These are phyloP conservation scores for Fagopyrum tataricum DNA, from an alignment of 148 eudicot genomes.

Conservation along the genomic window DNA sequence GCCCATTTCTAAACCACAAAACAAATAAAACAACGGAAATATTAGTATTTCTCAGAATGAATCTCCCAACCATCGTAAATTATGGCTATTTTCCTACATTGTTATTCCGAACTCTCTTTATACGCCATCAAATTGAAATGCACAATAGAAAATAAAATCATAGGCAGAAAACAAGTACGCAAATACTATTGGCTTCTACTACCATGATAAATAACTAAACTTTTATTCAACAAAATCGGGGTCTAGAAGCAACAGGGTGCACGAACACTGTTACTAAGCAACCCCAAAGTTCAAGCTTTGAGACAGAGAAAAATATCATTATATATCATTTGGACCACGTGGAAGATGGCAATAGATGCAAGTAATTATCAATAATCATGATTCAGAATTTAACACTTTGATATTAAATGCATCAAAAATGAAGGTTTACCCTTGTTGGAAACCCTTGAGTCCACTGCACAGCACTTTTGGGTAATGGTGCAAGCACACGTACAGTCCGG, in stretches of 20 bases:
- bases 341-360: too few relatives aligned
- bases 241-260: not conserved
- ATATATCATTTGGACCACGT: too few relatives aligned
- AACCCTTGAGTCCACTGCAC: constrained; percentile 74
- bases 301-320: too few relatives aligned
- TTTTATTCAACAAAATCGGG: not conserved
- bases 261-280: not conserved
- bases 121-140: not conserved
- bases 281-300: not conserved
- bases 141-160: not conserved
- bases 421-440: constrained; percentile 62
- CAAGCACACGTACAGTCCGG: constrained; percentile 71
- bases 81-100: not conserved
- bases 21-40: not conserved
- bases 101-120: too few relatives aligned
- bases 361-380: not conserved
- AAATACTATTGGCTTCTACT: too few relatives aligned
- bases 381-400: not conserved
- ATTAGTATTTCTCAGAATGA: not conserved
- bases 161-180: too few relatives aligned
- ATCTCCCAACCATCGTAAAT: not conserved
- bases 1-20: constrained; percentile 76
- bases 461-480: constrained; percentile 72
- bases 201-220: not conserved
- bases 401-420: not conserved